Evolutionary conservation across 306 rosid species (phyloP).

Genomic region (Glycine soja): DNA sequence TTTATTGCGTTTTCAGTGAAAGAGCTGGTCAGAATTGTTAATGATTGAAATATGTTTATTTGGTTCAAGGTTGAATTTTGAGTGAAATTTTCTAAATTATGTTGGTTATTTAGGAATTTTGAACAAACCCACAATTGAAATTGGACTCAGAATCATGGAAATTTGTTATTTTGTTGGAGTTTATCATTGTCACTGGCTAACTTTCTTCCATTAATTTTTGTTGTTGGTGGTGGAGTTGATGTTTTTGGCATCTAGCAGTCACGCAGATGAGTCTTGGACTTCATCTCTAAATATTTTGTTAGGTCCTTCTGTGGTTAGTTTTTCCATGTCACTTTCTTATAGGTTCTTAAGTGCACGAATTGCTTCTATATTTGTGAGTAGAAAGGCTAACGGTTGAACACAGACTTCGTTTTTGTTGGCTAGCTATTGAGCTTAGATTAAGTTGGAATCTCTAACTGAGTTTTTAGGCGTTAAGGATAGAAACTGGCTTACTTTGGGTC

Average conservation of each 20-base stretch:
- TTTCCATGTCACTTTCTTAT: background rate
- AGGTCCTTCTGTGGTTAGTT: constrained; percentile 1
- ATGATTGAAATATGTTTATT: constrained; percentile 18
- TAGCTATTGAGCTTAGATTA: constrained; percentile 15
- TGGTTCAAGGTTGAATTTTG: constrained; percentile 1
- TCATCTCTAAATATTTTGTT: constrained; percentile 23
- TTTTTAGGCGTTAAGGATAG: background rate
- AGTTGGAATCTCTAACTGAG: constrained; percentile 3
- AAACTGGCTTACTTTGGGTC: constrained; percentile 11
- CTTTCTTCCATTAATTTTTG: background rate
- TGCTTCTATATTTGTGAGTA: constrained; percentile 3
- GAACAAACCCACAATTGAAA: constrained; percentile 22
- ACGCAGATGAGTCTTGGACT: background rate
- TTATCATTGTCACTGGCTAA: background rate
- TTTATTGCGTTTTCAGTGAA: constrained; percentile 13
- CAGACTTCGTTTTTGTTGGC: background rate
- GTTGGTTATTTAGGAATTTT: constrained; percentile 13
- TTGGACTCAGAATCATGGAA: constrained; percentile 10
- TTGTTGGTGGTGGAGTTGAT: background rate
- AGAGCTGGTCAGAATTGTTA: background rate
- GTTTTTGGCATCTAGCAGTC: background rate
- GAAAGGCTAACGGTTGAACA: constrained; percentile 17
- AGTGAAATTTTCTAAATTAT: background rate
- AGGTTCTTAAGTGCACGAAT: background rate
- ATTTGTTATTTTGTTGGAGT: background rate